A percentile compares a stretch with the other conserved stretches of the same genome.
These are phyloP conservation scores for thale cress (Arabidopsis thaliana) DNA, from an alignment of 345 rosid species.

Conservation along the genomic window TAIR10.1 NC_003076.8:25840501-25841000, in stretches of 20 bases:
- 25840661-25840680: not conserved
- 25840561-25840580: conserved; percentile 92
- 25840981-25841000: no score
- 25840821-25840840: conserved; percentile 15
- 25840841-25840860: conserved; percentile 30
- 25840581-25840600: conserved; percentile 89
- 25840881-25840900: no score
- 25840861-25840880: not conserved
- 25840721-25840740: conserved; percentile 93
- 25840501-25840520: conserved; percentile 50
- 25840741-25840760: conserved; percentile 77
- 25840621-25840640: not conserved
- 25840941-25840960: no score
- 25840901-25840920: no score
- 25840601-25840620: conserved; percentile 95
- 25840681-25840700: not conserved
- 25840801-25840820: not conserved
- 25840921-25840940: no score
- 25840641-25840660: not conserved
- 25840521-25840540: not conserved
- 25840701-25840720: conserved; percentile 49
- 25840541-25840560: conserved; percentile 35
- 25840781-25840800: conserved; percentile 31
- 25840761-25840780: conserved; percentile 75
- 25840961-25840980: no score